Evolutionary conservation across 164 flowering plant species (phyloP).

Genomic region (Stephania japonica): DNA sequence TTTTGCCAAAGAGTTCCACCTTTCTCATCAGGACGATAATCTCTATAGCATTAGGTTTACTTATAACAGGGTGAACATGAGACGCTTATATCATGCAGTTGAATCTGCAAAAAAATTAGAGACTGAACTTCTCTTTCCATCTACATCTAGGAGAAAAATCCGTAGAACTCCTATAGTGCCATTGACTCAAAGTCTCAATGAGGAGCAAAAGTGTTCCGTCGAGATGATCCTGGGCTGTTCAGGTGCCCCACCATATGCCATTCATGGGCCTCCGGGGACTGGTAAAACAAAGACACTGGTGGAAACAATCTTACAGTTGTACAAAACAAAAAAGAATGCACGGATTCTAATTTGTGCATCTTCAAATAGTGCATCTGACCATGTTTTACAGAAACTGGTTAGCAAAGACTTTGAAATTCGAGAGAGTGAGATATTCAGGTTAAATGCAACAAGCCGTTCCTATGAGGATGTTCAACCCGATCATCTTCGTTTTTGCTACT

Average conservation of each 20-base stretch:
- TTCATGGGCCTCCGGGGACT: constrained; percentile 97
- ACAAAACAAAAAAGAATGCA: constrained; percentile 25
- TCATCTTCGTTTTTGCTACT: constrained; percentile 47
- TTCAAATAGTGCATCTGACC: constrained; percentile 93
- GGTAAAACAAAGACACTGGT: constrained; percentile 86
- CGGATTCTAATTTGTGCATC: constrained; percentile 83
- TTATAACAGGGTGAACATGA: constrained; percentile 57
- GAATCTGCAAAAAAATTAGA: constrained; percentile 42
- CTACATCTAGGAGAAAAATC: constrained; percentile 29
- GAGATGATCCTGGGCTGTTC: constrained; percentile 74
- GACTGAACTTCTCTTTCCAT: constrained; percentile 59
- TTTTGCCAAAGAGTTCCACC: constrained; percentile 52
- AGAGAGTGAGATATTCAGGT: constrained; percentile 57
- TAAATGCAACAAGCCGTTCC: constrained; percentile 69
- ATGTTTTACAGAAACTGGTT: constrained; percentile 55
- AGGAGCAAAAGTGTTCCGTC: constrained; percentile 67
- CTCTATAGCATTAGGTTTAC: constrained; percentile 56
- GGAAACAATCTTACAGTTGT: constrained; percentile 80
- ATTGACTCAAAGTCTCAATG: constrained; percentile 46
- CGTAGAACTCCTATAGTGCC: constrained; percentile 38
- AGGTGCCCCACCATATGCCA: constrained; percentile 82
- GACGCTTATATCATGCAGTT: constrained; percentile 62
- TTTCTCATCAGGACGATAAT: constrained; percentile 26
- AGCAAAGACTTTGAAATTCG: constrained; percentile 26
- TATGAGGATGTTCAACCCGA: constrained; percentile 60